Evolutionary conservation across 2,329 filamentous ascomycete species (phyloP).

Genomic region (Epichloe sp.): DNA sequence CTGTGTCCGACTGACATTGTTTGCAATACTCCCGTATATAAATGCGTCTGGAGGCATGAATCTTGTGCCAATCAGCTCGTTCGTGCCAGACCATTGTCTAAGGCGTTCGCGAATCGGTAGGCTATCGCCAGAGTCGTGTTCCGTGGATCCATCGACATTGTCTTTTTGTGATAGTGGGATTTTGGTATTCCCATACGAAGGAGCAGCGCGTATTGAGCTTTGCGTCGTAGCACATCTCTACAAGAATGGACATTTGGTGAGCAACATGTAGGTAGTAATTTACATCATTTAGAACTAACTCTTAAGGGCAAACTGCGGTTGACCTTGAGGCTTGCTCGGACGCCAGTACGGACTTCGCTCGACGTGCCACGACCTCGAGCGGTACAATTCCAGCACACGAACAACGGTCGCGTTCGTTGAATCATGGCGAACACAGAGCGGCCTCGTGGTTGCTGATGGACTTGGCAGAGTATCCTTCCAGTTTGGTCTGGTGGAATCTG

Average conservation of each 20-base stretch:
- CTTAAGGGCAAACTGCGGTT: neutral
- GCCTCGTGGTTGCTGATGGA: neutral
- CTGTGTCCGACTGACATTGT: slow-evolving; percentile 20
- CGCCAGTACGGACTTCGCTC: neutral
- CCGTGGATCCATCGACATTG: neutral
- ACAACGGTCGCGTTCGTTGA: slow-evolving; percentile 15
- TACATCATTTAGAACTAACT: slow-evolving; percentile 2
- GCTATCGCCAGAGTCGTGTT: neutral
- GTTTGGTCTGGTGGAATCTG: too few relatives aligned
- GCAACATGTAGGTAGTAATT: neutral
- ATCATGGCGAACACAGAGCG: slow-evolving; percentile 14
- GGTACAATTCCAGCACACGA: slow-evolving; percentile 22
- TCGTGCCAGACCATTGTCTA: slow-evolving; percentile 26
- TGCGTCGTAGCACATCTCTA: slow-evolving; percentile 10
- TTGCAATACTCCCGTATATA: slow-evolving; percentile 16
- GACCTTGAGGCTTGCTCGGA: neutral
- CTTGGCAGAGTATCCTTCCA: neutral
- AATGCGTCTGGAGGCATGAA: slow-evolving; percentile 13
- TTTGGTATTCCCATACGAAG: neutral
- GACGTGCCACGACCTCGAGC: slow-evolving; percentile 1
- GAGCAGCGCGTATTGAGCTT: neutral
- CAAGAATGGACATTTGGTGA: neutral
- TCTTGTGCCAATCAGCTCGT: slow-evolving; percentile 15
- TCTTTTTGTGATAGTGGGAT: neutral
- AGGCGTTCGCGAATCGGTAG: slow-evolving; percentile 27